Conservation (phyloP, 129 eudicot species). For the Centaurea solstitialis region DNA sequence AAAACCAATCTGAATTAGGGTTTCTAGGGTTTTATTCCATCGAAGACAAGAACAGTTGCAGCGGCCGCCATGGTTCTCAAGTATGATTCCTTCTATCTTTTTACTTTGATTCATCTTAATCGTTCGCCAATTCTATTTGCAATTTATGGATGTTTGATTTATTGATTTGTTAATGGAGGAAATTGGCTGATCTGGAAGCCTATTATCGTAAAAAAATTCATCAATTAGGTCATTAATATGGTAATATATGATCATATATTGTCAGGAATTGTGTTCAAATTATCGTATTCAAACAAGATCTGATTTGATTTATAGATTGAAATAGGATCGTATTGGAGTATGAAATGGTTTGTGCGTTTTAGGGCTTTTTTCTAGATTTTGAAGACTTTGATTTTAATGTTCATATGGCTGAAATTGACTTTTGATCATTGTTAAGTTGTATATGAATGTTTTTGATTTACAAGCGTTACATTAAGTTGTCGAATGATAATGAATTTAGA, state of each 20-base stretch:
- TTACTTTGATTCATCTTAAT: background rate
- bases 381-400: background rate
- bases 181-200: background rate
- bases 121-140: background rate
- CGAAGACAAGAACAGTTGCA: background rate
- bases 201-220: background rate
- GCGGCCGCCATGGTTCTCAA: constrained; percentile 3
- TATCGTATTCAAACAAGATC: background rate
- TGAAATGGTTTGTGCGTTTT: background rate
- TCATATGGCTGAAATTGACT: background rate
- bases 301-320: background rate
- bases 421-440: background rate
- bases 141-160: background rate
- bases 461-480: background rate
- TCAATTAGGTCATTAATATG: background rate
- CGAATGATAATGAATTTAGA: background rate
- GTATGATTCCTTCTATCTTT: background rate
- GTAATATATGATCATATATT: background rate
- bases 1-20: constrained; percentile 16
- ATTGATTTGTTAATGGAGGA: background rate
- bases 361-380: background rate
- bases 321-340: background rate
- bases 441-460: background rate
- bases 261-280: background rate
- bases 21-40: background rate